Evolutionary conservation across 2,329 filamentous ascomycete genomes (phyloP), one percentile per base, ranked within the genome.

Genomic region (Coniella vitis): DNA sequence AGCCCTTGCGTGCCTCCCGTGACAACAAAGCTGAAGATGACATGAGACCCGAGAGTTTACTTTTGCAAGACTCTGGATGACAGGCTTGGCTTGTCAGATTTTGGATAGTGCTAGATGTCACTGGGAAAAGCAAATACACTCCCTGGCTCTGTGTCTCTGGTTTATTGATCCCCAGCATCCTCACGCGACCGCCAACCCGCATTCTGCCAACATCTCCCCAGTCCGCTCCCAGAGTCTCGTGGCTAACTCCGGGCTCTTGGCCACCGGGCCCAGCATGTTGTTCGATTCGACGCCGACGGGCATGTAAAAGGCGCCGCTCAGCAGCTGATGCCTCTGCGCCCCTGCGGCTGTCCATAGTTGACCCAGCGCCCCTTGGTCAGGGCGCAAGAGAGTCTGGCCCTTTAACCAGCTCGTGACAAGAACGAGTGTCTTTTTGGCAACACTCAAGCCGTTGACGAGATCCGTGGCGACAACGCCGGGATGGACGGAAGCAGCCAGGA

Each of bases 261-360:
- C 61, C 20, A 53, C 49, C 4, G 59, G 60, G 45, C 59, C 52
- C 3, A 65, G 50, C 7, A 47, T 47, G 1, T 56, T 46, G 16
- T 59, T 56, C 16, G 54, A 56, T 34, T 54, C 12, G 4, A 58
- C 55, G 1, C 64, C 66, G n/a, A 71, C 54, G 1, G 67, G 68
- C 38, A 58, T 60, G 54, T 70, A 71, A 45, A 64, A 67, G 14
- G 59, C 61, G 4, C 66, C 67, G 31, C 55, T 63, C 53, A 57
- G 58, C 21, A 66, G 52, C 25, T 64, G 58, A 22, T 55, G 50
- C 38, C 40, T 57, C 34, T 49, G 50, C 13, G 52, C 60, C 0
- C 55, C 60, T 2, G 61, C 60, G 1, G 67, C 69, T 3, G 63
- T 64, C 68, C 69, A 74, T 8, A 73, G 54, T 54, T 69, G 64